A percentile compares a stretch with the other conserved stretches of the same genome.
These are phyloP conservation scores for Endoconidiophora polonica DNA, from an alignment of 2,329 filamentous ascomycete genomes.

Conservation along the genomic window DNA sequence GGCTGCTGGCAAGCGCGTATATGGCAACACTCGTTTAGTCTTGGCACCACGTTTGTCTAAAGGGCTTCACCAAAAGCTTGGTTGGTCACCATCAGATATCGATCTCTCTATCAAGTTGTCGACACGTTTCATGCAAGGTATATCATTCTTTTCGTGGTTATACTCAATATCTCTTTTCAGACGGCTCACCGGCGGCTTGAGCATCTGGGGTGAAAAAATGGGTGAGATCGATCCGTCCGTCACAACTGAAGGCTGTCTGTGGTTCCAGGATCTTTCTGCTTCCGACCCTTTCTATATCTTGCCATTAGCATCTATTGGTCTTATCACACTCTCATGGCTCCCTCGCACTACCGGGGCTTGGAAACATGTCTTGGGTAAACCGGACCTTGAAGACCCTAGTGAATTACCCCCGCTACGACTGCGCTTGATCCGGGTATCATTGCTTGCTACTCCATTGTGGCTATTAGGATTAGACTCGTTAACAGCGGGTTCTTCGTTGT, in stretches of 20 bases:
- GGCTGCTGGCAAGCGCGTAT: slow-evolving; percentile 16
- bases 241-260: slow-evolving; percentile 33
- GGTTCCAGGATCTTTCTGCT: slow-evolving; percentile 37
- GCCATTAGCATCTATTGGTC: slow-evolving; percentile 18
- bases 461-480: slow-evolving; percentile 7
- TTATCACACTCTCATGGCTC: slow-evolving; percentile 10
- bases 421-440: slow-evolving; percentile 2
- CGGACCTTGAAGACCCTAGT: slow-evolving; percentile 11
- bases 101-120: slow-evolving; percentile 17
- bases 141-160: slow-evolving; percentile 12
- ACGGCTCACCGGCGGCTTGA: slow-evolving; percentile 16
- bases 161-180: slow-evolving; percentile 15
- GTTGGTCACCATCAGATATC: slow-evolving; percentile 2
- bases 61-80: neutral
- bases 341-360: slow-evolving; percentile 8
- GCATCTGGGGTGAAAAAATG: slow-evolving; percentile 14
- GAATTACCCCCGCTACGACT: slow-evolving; percentile 10
- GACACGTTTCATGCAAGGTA: slow-evolving; percentile 2
- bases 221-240: slow-evolving; percentile 24
- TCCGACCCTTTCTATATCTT: slow-evolving; percentile 35
- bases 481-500: slow-evolving; percentile 11
- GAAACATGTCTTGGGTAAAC: slow-evolving; percentile 8
- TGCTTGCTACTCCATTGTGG: slow-evolving; percentile 10
- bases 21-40: slow-evolving; percentile 18
- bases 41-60: neutral